Conservation (phyloP, 2,329 filamentous ascomycete genomes). For the Ophiognomonia clavigignenti-juglandacearum region DNA sequence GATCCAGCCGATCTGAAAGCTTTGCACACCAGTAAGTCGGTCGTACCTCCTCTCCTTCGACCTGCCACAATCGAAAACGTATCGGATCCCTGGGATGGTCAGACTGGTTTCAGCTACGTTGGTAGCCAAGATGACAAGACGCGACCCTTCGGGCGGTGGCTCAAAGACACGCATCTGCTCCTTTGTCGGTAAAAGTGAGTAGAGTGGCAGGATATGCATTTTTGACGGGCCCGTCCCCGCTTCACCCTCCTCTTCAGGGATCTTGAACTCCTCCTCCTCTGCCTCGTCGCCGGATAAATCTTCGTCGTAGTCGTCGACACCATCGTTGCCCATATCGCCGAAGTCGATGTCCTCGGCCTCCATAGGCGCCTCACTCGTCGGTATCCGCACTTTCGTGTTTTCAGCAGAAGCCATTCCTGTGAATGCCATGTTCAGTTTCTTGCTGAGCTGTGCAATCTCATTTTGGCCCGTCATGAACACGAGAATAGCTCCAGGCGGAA, state of each 20-base stretch:
- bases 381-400: conserved; percentile 67
- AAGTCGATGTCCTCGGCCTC: conserved; percentile 87
- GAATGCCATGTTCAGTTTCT: conserved; percentile 67
- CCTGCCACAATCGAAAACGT: conserved; percentile 91
- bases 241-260: conserved; percentile 60
- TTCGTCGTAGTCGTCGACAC: conserved; percentile 57
- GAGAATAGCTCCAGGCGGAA: conserved; percentile 85
- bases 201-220: conserved; percentile 88
- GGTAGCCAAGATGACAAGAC: conserved; percentile 85
- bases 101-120: conserved; percentile 97
- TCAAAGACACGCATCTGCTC: conserved; percentile 93
- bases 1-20: conserved; percentile 93
- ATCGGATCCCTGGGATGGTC: conserved; percentile 91
- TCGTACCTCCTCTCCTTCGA: conserved; percentile 92
- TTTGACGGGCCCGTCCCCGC: conserved; percentile 59
- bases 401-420: conserved; percentile 51
- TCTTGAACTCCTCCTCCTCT: conserved; percentile 60
- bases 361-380: conserved; percentile 70
- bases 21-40: conserved; percentile 84
- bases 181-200: conserved; percentile 83
- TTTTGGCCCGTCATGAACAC: conserved; percentile 93
- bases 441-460: conserved; percentile 82
- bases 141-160: conserved; percentile 71
- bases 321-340: conserved; percentile 58
- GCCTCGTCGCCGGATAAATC: conserved; percentile 56